Percentiles rank a stretch among this genome's conserved stretches.
phyloP scores from a whole-genome alignment of 75 land plant species.

The Selaginella moellendorffii region DNA sequence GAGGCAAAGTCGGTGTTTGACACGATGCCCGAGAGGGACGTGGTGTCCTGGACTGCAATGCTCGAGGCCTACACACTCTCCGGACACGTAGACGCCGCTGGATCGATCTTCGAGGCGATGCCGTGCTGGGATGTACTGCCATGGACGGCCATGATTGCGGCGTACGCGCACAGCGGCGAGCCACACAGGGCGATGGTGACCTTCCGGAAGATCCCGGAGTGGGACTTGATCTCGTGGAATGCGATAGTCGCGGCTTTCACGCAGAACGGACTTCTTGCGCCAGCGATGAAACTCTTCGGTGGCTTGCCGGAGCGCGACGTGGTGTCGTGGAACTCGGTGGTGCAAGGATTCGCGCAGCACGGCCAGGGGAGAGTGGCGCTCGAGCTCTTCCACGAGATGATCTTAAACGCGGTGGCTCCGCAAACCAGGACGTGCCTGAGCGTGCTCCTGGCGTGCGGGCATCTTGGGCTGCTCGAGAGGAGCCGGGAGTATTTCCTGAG shows the following conservation, averaged over 20 bases:
- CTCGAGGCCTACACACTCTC: slow-evolving; percentile 28
- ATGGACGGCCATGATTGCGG: slow-evolving; percentile 28
- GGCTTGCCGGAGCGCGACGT: slow-evolving; percentile 18
- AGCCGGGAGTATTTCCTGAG: neutral
- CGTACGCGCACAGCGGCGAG: slow-evolving; percentile 22
- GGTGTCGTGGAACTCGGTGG: slow-evolving; percentile 4
- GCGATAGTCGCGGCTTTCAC: slow-evolving; percentile 30
- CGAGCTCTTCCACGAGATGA: slow-evolving; percentile 1
- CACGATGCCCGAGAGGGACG: slow-evolving; percentile 22
- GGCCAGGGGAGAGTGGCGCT: neutral
- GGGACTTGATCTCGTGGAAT: slow-evolving; percentile 34
- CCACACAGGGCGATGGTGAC: slow-evolving; percentile 17
- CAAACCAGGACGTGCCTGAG: neutral
- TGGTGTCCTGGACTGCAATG: slow-evolving; percentile 15
- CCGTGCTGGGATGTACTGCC: slow-evolving; percentile 26
- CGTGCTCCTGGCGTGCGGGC: neutral
- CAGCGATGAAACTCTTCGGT: slow-evolving; percentile 17
- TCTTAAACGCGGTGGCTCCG: neutral
- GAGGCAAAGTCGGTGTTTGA: slow-evolving; percentile 30
- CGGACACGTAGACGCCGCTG: slow-evolving; percentile 12
- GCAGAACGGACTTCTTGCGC: slow-evolving; percentile 18
- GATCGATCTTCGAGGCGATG: slow-evolving; percentile 21
- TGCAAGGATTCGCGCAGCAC: neutral
- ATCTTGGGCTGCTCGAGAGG: neutral
- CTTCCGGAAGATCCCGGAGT: slow-evolving; percentile 21